Conservation (phyloP, 805 yeast genomes). For the Teunomyces aglyptinius region DNA sequence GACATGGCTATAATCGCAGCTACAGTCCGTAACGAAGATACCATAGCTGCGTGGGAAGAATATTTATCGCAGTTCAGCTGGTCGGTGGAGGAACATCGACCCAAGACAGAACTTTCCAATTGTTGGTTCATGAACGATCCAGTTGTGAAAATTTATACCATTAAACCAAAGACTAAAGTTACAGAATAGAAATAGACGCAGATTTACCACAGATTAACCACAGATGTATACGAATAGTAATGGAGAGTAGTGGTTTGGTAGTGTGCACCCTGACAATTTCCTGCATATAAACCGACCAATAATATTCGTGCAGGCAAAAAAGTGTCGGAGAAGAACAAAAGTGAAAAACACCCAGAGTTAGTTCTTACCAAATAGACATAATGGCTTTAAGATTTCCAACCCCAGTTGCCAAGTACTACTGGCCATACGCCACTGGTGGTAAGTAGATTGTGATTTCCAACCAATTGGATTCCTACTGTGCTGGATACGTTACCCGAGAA, state of each 20-base stretch:
- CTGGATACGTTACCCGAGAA: too few species aligned
- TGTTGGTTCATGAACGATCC: constrained; percentile 18
- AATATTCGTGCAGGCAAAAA: constrained; percentile 5
- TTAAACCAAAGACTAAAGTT: not conserved
- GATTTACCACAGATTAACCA: too few species aligned
- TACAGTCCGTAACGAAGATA: constrained; percentile 59
- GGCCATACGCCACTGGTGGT: constrained; percentile 91
- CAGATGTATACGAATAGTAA: too few species aligned
- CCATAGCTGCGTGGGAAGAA: constrained; percentile 34
- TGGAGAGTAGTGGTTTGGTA: too few species aligned
- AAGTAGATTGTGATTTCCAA: constrained; percentile 29
- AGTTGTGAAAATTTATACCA: constrained; percentile 13
- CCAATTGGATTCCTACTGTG: not conserved
- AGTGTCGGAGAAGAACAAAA: constrained; percentile 4
- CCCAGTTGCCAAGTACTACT: constrained; percentile 65
- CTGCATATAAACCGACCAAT: constrained; percentile 9
- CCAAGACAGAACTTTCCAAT: not conserved
- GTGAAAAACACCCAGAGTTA: constrained; percentile 3
- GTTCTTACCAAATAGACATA: constrained; percentile 5
- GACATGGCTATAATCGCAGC: constrained; percentile 58
- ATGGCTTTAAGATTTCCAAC: constrained; percentile 46
- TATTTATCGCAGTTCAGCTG: constrained; percentile 1
- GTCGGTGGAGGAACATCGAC: not conserved
- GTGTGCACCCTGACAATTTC: not conserved
- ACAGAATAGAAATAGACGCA: not conserved